Conservation (phyloP, 768 basidiomycete species). For the Trametes punicea region DNA sequence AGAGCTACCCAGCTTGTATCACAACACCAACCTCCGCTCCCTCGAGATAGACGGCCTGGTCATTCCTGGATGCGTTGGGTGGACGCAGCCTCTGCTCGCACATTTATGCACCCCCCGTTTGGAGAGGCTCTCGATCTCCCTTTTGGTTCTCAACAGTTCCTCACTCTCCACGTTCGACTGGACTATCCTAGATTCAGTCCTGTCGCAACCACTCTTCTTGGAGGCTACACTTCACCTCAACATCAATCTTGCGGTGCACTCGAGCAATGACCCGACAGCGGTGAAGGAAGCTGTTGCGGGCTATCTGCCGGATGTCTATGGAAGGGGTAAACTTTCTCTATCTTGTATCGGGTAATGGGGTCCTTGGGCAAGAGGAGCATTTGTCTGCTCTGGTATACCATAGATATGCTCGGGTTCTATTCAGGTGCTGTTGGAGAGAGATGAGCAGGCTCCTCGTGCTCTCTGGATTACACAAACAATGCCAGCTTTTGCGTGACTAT, state of each 20-base stretch:
- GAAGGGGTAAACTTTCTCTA: conserved; percentile 11
- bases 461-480: too few relatives aligned
- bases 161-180: conserved; percentile 14
- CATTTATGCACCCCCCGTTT: conserved; percentile 4
- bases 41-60: conserved; percentile 18
- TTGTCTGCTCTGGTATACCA: background rate
- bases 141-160: conserved; percentile 8
- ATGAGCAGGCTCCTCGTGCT: too few relatives aligned
- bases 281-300: conserved; percentile 1
- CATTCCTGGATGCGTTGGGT: conserved; percentile 11
- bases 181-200: background rate
- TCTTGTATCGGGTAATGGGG: conserved; percentile 3
- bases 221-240: conserved; percentile 5
- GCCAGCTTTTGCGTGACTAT: too few relatives aligned
- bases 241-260: conserved; percentile 17
- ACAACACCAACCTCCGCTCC: conserved; percentile 8
- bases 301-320: conserved; percentile 4
- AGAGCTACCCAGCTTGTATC: conserved; percentile 4
- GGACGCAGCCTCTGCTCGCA: conserved; percentile 4
- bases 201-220: background rate
- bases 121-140: conserved; percentile 13
- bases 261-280: conserved; percentile 11
- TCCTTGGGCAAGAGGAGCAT: background rate
- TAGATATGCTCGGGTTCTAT: too few relatives aligned
- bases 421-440: too few relatives aligned